These are phyloP conservation scores for Pleurotus tuoliensis DNA, from an alignment of 768 basidiomycete genomes.

Conservation along the genomic window DNA sequence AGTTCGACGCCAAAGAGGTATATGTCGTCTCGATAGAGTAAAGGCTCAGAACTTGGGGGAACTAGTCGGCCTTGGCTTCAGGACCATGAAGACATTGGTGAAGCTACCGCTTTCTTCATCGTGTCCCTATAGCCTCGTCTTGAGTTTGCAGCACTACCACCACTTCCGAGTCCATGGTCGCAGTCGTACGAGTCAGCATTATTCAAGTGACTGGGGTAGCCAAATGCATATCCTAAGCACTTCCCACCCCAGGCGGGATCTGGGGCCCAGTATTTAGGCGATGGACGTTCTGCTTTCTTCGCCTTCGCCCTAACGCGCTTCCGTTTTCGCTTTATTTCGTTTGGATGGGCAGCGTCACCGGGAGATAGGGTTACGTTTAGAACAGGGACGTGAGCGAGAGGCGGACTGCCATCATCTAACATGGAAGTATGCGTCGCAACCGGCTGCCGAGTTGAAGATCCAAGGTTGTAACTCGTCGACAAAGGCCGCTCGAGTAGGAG, in stretches of 20 bases:
- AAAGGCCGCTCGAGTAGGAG: constrained; percentile 28
- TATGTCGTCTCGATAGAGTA: no score
- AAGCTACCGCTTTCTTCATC: constrained; percentile 11
- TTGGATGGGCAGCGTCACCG: constrained; percentile 1
- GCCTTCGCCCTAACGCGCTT: constrained; percentile 7
- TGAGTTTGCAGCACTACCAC: background rate
- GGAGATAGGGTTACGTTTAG: background rate
- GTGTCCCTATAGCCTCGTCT: constrained; percentile 12
- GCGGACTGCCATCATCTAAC: constrained; percentile 14
- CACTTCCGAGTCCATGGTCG: constrained; percentile 8
- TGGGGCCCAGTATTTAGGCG: constrained; percentile 40
- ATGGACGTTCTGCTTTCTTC: constrained; percentile 20
- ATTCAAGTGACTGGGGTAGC: constrained; percentile 30
- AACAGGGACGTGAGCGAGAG: constrained; percentile 12
- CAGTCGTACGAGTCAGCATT: constrained; percentile 10
- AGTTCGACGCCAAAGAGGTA: no score
- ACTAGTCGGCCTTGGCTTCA: no score
- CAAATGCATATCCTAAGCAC: constrained; percentile 40
- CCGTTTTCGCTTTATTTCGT: constrained; percentile 13
- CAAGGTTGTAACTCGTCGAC: constrained; percentile 36
- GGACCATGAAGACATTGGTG: background rate
- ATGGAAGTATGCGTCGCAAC: constrained; percentile 20
- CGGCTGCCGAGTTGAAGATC: constrained; percentile 27
- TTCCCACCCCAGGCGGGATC: constrained; percentile 30
- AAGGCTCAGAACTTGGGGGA: no score